Base-by-base conservation (phyloP, 176 grass and related monocot species). In the Thalia dealbata region DNA sequence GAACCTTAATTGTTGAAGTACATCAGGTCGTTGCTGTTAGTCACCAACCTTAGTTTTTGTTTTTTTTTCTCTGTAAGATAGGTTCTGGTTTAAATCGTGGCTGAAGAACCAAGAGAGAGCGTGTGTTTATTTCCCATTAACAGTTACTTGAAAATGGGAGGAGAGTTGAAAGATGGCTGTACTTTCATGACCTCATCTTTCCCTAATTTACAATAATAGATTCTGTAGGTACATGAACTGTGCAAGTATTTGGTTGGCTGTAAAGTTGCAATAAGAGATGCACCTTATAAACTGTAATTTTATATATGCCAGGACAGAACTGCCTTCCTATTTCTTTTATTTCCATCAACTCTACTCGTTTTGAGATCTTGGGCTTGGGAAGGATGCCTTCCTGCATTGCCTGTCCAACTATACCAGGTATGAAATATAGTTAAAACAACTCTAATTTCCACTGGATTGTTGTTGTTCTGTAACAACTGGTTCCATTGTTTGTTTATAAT, bases 391-490 rank as follows among this genome's bases (percentile, higher is more conserved):
- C 90, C 95, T 72, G 87, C 83, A 61, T 84, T 93, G 81, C 90
- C 95, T 73, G 95, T 93, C 71, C 95, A 97, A 81, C 74, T 97
- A 71, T 99, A 99, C 65, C 95, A 99, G 89, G 95, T 99, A 84
- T 27, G 43, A 26, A 62, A 62, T 22, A 62, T 22, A 48, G 16
- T 61, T 46, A 19, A 14, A 52, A 52, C 48, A 72, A 52, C 18
- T 69, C 7, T 19, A 44, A n/a, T 43, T 44, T 7, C 7, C 3
- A 16, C 16, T 28, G 14, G 2, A 63, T 63, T 63, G 23, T 42
- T 68, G 38, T 44, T 35, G 14, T 44, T 43, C 38, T 23, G 5
- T 68, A 68, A 43, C 16, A 22, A 44, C 64, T 42, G 6, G 70
- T 54, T n/a, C 8, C 56, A 10, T 14, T 55, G n/a, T 48, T 80